These are phyloP conservation scores for Cyclocybe cylindracea DNA, from an alignment of 768 basidiomycete genomes.

Conservation along the genomic window DNA sequence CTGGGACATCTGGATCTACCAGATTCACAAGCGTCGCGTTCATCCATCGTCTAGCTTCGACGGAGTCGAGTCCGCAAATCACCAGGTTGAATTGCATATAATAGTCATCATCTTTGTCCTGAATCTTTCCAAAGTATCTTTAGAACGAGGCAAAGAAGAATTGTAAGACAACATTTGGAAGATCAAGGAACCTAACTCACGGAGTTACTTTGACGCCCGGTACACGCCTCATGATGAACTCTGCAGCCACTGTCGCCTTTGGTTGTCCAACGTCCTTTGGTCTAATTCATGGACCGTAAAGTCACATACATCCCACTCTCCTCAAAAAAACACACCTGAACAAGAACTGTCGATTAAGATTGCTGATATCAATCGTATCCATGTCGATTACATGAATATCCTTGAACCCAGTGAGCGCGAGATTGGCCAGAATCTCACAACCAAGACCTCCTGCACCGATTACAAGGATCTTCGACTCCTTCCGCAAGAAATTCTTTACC, in stretches of 20 bases:
- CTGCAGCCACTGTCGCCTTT: conserved; percentile 92
- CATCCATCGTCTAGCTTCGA: conserved; percentile 98
- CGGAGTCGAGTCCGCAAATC: conserved; percentile 96
- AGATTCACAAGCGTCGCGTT: conserved; percentile 96
- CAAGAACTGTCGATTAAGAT: conserved; percentile 96
- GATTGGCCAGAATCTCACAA: conserved; percentile 95
- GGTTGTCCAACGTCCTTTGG: conserved; percentile 90
- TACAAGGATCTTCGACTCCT: conserved; percentile 89
- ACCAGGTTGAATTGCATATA: conserved; percentile 97
- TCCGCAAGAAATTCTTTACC: conserved; percentile 87
- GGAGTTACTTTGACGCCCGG: conserved; percentile 96
- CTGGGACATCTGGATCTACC: conserved; percentile 90
- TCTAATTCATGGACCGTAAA: conserved; percentile 37
- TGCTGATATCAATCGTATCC: conserved; percentile 99
- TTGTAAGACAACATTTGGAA: neutral
- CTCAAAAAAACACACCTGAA: conserved; percentile 67
- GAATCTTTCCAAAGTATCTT: conserved; percentile 96
- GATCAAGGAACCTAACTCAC: conserved; percentile 48
- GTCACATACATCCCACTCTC: neutral
- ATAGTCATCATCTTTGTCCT: conserved; percentile 94
- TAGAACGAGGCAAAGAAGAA: neutral
- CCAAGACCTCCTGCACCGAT: conserved; percentile 98
- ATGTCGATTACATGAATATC: conserved; percentile 99
- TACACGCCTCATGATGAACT: conserved; percentile 95
- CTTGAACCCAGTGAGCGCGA: conserved; percentile 95